Conservation (phyloP, 768 basidiomycete species). For the Amanita fuliginea region DNA sequence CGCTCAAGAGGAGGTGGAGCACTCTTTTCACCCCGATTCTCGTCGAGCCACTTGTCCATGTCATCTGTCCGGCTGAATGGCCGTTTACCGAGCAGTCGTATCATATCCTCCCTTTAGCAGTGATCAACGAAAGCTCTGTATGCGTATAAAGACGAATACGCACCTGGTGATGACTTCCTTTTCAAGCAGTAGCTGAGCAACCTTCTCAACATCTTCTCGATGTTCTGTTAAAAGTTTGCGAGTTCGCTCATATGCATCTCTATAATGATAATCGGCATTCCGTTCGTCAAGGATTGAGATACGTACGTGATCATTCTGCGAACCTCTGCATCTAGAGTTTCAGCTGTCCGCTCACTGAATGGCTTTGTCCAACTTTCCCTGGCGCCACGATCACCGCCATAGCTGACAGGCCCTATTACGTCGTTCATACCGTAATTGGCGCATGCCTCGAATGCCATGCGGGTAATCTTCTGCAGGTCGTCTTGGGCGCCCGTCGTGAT, state of each 20-base stretch:
- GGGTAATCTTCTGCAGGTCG: constrained; percentile 95
- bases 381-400: constrained; percentile 78
- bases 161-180: constrained; percentile 95
- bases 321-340: constrained; percentile 85
- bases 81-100: constrained; percentile 67
- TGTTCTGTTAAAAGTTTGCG: constrained; percentile 71
- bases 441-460: constrained; percentile 94
- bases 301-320: constrained; percentile 86
- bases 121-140: neutral
- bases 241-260: constrained; percentile 76
- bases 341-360: constrained; percentile 94
- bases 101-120: constrained; percentile 72
- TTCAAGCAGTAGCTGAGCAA: constrained; percentile 81
- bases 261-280: constrained; percentile 15
- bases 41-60: constrained; percentile 97
- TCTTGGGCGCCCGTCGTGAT: constrained; percentile 99
- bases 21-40: constrained; percentile 53
- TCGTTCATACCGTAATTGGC: constrained; percentile 97
- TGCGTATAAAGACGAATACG: constrained; percentile 12
- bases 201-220: constrained; percentile 84
- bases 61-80: constrained; percentile 78
- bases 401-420: constrained; percentile 91
- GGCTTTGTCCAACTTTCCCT: constrained; percentile 93
- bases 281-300: neutral
- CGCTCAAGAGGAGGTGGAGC: constrained; percentile 56